Evolutionary conservation across 1,284 basidiomycete species (phyloP).

Genomic region (Moesziomyces sp.): DNA sequence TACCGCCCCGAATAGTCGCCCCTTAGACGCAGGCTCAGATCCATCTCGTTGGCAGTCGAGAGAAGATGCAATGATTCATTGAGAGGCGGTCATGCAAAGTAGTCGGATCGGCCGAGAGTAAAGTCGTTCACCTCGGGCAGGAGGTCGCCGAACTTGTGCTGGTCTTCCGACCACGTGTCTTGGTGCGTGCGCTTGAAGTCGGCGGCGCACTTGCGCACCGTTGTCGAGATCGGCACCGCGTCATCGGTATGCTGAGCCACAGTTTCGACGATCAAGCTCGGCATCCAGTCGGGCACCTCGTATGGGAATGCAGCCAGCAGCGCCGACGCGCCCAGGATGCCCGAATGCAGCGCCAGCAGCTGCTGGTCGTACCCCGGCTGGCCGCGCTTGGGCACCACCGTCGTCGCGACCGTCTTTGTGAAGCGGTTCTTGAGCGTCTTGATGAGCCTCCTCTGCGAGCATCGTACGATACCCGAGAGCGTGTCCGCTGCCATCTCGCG

Average conservation of each 20-base stretch:
- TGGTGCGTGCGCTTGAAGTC: slow-evolving; percentile 79
- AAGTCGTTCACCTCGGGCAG: slow-evolving; percentile 63
- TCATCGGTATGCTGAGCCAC: slow-evolving; percentile 84
- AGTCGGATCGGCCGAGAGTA: slow-evolving; percentile 62
- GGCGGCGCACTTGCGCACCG: slow-evolving; percentile 86
- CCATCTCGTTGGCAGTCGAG: too few species aligned
- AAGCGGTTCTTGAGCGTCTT: slow-evolving; percentile 73
- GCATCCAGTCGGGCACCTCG: slow-evolving; percentile 85
- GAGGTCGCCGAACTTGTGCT: slow-evolving; percentile 81
- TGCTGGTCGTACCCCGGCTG: slow-evolving; percentile 79
- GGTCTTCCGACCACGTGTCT: slow-evolving; percentile 91
- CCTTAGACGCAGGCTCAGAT: neutral
- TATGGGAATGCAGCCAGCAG: slow-evolving; percentile 84
- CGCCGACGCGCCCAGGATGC: slow-evolving; percentile 85
- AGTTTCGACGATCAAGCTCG: slow-evolving; percentile 75
- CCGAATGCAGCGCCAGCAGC: slow-evolving; percentile 83
- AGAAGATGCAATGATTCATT: neutral
- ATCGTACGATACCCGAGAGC: slow-evolving; percentile 87
- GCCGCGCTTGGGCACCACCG: slow-evolving; percentile 70
- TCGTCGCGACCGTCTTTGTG: slow-evolving; percentile 63
- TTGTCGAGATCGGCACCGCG: slow-evolving; percentile 89
- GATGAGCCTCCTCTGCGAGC: slow-evolving; percentile 89
- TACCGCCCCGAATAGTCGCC: slow-evolving; percentile 26
- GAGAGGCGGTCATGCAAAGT: slow-evolving; percentile 53
- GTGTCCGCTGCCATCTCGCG: slow-evolving; percentile 70